phyloP scores from a whole-genome alignment of 2,329 filamentous ascomycete species.

The Fusarium albosuccineum region DNA sequence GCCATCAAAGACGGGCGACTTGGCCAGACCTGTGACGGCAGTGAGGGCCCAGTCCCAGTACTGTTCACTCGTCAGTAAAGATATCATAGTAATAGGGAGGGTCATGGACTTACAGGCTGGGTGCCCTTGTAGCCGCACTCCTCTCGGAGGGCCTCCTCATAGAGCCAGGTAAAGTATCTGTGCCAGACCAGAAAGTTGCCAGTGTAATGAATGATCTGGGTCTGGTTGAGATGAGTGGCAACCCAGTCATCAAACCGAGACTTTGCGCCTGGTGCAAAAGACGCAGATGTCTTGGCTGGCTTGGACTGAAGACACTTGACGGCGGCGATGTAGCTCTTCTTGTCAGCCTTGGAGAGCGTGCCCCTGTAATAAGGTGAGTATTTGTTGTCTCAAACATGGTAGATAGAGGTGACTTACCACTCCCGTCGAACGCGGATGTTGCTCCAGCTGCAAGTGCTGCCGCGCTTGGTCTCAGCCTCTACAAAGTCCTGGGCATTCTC shows the following conservation, averaged over 20 bases:
- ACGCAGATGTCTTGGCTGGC: slow-evolving; percentile 51
- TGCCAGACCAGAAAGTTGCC: slow-evolving; percentile 51
- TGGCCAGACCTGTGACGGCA: slow-evolving; percentile 51
- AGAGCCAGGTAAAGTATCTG: slow-evolving; percentile 50
- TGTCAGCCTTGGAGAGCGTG: slow-evolving; percentile 42
- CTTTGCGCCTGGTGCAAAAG: slow-evolving; percentile 56
- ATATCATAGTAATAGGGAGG: background rate
- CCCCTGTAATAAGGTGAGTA: slow-evolving; percentile 35
- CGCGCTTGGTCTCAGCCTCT: slow-evolving; percentile 35
- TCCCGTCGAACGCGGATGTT: slow-evolving; percentile 50
- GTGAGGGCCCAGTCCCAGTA: slow-evolving; percentile 63
- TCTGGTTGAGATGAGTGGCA: slow-evolving; percentile 62
- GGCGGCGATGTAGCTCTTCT: slow-evolving; percentile 58
- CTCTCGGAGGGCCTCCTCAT: slow-evolving; percentile 48
- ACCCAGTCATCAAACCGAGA: slow-evolving; percentile 65
- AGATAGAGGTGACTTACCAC: slow-evolving; percentile 42
- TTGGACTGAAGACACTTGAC: slow-evolving; percentile 58
- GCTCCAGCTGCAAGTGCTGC: slow-evolving; percentile 44
- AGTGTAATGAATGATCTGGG: slow-evolving; percentile 58
- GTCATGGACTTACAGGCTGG: slow-evolving; percentile 50
- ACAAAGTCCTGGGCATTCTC: slow-evolving; percentile 41
- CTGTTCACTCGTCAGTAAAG: slow-evolving; percentile 30
- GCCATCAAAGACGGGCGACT: slow-evolving; percentile 64
- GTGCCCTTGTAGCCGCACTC: slow-evolving; percentile 55
- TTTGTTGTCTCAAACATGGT: fast-evolving